Conservation (phyloP, 352 stramenopile species). For the Phytophthora cactorum region DNA sequence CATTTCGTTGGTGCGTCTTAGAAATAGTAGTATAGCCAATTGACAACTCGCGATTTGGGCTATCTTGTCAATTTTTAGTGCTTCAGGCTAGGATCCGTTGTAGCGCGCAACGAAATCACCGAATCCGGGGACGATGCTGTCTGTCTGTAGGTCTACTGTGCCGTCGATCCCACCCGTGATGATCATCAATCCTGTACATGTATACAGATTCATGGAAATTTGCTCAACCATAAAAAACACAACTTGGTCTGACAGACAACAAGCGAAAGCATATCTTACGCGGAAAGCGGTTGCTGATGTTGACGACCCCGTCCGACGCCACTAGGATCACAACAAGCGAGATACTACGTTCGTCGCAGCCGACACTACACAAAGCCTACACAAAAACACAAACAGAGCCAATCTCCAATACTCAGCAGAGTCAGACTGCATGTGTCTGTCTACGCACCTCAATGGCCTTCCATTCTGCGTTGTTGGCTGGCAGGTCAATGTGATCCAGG, state of each 20-base stretch:
- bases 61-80: too few relatives aligned
- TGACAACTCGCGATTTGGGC: too few relatives aligned
- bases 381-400: constrained; percentile 8
- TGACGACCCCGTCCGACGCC: constrained; percentile 35
- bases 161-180: constrained; percentile 44
- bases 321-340: constrained; percentile 49
- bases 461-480: constrained; percentile 33
- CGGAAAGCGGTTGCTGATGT: constrained; percentile 43
- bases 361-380: constrained; percentile 36
- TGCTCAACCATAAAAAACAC: neutral
- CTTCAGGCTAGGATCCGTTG: constrained; percentile 17
- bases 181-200: constrained; percentile 40
- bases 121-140: constrained; percentile 41
- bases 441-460: constrained; percentile 44
- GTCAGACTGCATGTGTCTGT: neutral
- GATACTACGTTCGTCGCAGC: constrained; percentile 41
- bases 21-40: too few relatives aligned
- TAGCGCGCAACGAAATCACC: constrained; percentile 57
- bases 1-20: too few relatives aligned
- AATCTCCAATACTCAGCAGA: neutral
- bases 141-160: constrained; percentile 27
- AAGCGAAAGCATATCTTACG: constrained; percentile 23
- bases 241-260: neutral
- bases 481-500: constrained; percentile 44
- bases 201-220: constrained; percentile 1